Base-by-base conservation (phyloP, 352 stramenopile genomes). In the Pythium folliculosum region DNA sequence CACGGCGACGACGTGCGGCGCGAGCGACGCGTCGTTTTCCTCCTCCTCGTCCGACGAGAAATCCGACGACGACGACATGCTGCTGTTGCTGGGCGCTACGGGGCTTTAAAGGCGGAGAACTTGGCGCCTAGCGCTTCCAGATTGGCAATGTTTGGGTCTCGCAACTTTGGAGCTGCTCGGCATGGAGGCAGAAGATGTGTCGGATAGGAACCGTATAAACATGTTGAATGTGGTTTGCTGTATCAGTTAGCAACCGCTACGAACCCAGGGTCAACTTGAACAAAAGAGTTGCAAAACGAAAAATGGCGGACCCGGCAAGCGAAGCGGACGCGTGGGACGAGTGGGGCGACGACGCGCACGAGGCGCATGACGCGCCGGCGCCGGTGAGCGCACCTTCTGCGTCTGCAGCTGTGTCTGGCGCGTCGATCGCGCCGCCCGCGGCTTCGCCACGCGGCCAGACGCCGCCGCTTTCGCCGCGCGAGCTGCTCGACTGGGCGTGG, bases 241-340 rank as follows among this genome's bases (percentile, higher is more conserved):
- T 5, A 32, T 32, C 27, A 32, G 27, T 32, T 32, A 32, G 27
- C 2, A 32, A 32, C 27, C 43, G 3, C 4, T 40, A 10, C 35
- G 35, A 40, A 40, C 35, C 8, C 3, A 13, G 10, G 8, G 8
- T 32, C 27, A 32, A 32, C 27, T 32, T 32, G 27, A 32, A 32
- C 27, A 2, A 5, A 32, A 5, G 3, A 5, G 3, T 32, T 5
- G 3, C 27, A 32, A 6, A 32, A 32, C 27, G 27, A 32, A 32
- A 32, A 2, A 62, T 62, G 55, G 40, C 55, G 23, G 55, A 52
- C 8, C 1, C 3, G 4, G 14, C 40, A 16, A 23, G 25, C 6
- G 23, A 52, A 53, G 35, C 21, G 0, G 69, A 77, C 25, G 71
- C 62, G 50, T 88, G 77, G 77, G 78, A 84, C 30, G 80, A 86